phyloP scores from a whole-genome alignment of 805 yeast species.

The Nakazawaea sp. region DNA sequence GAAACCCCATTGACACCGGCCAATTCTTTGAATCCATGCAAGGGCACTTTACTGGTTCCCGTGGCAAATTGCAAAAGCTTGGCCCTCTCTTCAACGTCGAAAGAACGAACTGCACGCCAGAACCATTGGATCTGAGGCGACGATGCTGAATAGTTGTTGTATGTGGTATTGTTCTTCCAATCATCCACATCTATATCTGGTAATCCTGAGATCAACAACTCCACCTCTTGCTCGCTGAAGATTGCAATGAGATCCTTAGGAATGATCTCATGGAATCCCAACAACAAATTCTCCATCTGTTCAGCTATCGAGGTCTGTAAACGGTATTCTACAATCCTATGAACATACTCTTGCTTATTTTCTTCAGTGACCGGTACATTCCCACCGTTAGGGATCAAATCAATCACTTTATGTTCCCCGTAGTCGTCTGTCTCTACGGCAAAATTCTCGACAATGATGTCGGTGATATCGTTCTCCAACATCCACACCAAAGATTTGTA shows the following conservation, averaged over 20 bases:
- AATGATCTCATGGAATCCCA: slow-evolving; percentile 87
- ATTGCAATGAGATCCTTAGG: slow-evolving; percentile 77
- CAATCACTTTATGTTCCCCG: slow-evolving; percentile 82
- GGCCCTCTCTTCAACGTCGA: slow-evolving; percentile 91
- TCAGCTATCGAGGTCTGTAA: slow-evolving; percentile 76
- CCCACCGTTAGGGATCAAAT: slow-evolving; percentile 76
- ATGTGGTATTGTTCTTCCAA: slow-evolving; percentile 83
- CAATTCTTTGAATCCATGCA: slow-evolving; percentile 86
- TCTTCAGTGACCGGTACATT: slow-evolving; percentile 83
- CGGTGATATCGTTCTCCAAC: slow-evolving; percentile 94
- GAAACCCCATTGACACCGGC: slow-evolving; percentile 83
- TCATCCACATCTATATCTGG: slow-evolving; percentile 96
- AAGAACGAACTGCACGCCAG: slow-evolving; percentile 96
- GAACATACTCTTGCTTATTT: slow-evolving; percentile 86
- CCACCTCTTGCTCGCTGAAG: slow-evolving; percentile 94
- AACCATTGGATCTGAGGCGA: slow-evolving; percentile 92
- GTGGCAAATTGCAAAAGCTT: slow-evolving; percentile 92
- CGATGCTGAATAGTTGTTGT: slow-evolving; percentile 74
- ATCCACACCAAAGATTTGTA: slow-evolving; percentile 93
- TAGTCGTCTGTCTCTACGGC: slow-evolving; percentile 90
- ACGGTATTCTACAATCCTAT: slow-evolving; percentile 79
- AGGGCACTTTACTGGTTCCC: slow-evolving; percentile 94
- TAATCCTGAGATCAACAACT: slow-evolving; percentile 84
- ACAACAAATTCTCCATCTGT: slow-evolving; percentile 78
- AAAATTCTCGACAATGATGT: slow-evolving; percentile 89